Conservation (phyloP, 805 yeast species). For the Pichia exigua region DNA sequence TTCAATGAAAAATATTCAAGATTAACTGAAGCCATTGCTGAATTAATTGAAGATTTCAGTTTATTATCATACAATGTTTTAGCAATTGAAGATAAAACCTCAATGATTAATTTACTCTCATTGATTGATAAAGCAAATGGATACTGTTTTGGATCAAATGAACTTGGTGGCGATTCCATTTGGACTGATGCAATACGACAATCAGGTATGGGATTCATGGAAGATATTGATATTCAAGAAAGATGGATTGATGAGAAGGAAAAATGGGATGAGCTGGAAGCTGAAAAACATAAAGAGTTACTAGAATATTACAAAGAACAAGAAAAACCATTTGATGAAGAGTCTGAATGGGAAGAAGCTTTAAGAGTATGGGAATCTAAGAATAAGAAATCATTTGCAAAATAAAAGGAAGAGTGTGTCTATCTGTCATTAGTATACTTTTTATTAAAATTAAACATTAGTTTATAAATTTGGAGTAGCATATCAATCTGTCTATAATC, state of each 20-base stretch:
- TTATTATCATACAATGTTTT: conserved; percentile 84
- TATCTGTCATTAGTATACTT: neutral
- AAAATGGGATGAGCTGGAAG: conserved; percentile 59
- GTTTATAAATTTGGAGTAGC: neutral
- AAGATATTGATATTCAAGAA: conserved; percentile 75
- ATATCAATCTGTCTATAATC: neutral
- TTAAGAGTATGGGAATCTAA: conserved; percentile 48
- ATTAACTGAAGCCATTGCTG: conserved; percentile 71
- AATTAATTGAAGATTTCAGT: conserved; percentile 79
- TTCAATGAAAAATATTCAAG: conserved; percentile 36
- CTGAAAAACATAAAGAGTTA: conserved; percentile 35
- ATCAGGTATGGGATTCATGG: conserved; percentile 44
- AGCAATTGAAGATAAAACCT: conserved; percentile 82
- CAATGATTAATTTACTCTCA: conserved; percentile 78
- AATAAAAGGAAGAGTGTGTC: neutral
- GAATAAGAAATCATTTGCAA: conserved; percentile 12
- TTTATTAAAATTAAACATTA: neutral
- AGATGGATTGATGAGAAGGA: conserved; percentile 89
- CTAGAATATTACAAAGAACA: conserved; percentile 27
- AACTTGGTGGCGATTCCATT: conserved; percentile 91
- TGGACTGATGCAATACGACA: conserved; percentile 96
- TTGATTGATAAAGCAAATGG: conserved; percentile 89
- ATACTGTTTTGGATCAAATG: conserved; percentile 85
- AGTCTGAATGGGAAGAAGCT: conserved; percentile 66
- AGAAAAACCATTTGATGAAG: conserved; percentile 42